A percentile compares a stretch with the other conserved stretches of the same genome.
Evolutionary conservation across 331 rosid genomes (phyloP).

Genomic region (Quercus lobata): DNA sequence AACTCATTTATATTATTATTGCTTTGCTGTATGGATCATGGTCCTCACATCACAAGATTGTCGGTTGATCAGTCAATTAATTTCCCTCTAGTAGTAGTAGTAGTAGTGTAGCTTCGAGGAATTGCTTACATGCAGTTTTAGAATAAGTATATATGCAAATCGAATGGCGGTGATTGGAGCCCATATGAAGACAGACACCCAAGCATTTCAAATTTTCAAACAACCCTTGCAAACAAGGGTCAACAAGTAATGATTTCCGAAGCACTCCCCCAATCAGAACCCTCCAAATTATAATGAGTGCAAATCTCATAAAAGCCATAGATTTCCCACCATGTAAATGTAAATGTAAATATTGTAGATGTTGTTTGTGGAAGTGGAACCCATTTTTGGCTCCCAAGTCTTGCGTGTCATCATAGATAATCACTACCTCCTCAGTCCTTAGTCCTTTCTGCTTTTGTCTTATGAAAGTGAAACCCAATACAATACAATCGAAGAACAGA

Average conservation of each 20-base stretch:
- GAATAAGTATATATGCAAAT: too few species aligned
- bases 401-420: slow-evolving; percentile 45
- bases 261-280: slow-evolving; percentile 36
- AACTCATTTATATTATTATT: too few species aligned
- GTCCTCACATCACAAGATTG: slow-evolving; percentile 8
- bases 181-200: not conserved
- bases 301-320: slow-evolving; percentile 14
- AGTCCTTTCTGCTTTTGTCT: not conserved
- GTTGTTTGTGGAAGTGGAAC: slow-evolving; percentile 39
- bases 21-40: not conserved
- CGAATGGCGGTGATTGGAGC: too few species aligned
- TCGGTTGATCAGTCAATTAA: not conserved
- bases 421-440: slow-evolving; percentile 24
- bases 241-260: slow-evolving; percentile 37
- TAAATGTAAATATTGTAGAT: not conserved
- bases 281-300: slow-evolving; percentile 55
- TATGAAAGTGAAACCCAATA: slow-evolving; percentile 2
- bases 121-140: too few species aligned
- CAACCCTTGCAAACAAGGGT: not conserved
- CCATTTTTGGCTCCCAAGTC: slow-evolving; percentile 31
- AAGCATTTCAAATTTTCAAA: slow-evolving; percentile 1
- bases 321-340: slow-evolving; percentile 25
- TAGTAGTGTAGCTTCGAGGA: too few species aligned
- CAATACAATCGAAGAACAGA: slow-evolving; percentile 1
- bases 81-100: too few species aligned